A percentile compares a stretch with the other conserved stretches of the same genome.
Conservation (phyloP, 805 yeast genomes). For the Wickerhamiella domercqiae region DNA sequence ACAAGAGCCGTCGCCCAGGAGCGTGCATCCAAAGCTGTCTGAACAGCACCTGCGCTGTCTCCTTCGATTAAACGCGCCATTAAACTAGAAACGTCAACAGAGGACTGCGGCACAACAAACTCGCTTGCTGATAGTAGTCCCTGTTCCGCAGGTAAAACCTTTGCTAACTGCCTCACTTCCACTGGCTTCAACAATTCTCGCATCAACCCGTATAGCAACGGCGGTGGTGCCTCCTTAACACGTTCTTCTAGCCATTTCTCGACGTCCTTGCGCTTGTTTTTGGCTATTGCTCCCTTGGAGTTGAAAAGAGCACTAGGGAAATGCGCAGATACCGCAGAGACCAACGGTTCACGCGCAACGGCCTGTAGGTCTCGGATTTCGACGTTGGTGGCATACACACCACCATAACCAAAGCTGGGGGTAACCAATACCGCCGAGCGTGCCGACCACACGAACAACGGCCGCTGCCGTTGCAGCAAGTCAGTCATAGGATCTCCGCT, state of each 20-base stretch:
- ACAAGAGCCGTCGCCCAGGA: constrained; percentile 70
- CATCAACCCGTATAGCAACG: constrained; percentile 12
- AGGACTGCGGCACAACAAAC: background rate
- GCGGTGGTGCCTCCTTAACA: constrained; percentile 9
- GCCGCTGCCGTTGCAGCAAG: constrained; percentile 39
- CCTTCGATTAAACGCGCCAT: constrained; percentile 35
- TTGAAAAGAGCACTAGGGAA: constrained; percentile 59
- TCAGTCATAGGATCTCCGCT: constrained; percentile 12
- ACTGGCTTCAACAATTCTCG: constrained; percentile 8
- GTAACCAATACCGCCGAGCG: constrained; percentile 27
- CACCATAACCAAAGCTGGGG: constrained; percentile 24
- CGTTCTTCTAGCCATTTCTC: constrained; percentile 48
- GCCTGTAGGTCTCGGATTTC: constrained; percentile 20
- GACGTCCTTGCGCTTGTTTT: constrained; percentile 48
- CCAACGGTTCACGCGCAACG: constrained; percentile 20
- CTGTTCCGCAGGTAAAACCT: background rate
- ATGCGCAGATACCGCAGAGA: constrained; percentile 23
- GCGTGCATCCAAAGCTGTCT: constrained; percentile 41
- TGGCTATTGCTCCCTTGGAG: constrained; percentile 27
- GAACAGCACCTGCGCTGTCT: constrained; percentile 48
- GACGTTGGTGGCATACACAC: constrained; percentile 20
- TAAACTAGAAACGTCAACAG: background rate
- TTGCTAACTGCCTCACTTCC: constrained; percentile 4
- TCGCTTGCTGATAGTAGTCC: background rate
- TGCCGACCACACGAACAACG: constrained; percentile 25